Conservation (phyloP, 2,329 filamentous ascomycete genomes). For the Balansia obtecta region DNA sequence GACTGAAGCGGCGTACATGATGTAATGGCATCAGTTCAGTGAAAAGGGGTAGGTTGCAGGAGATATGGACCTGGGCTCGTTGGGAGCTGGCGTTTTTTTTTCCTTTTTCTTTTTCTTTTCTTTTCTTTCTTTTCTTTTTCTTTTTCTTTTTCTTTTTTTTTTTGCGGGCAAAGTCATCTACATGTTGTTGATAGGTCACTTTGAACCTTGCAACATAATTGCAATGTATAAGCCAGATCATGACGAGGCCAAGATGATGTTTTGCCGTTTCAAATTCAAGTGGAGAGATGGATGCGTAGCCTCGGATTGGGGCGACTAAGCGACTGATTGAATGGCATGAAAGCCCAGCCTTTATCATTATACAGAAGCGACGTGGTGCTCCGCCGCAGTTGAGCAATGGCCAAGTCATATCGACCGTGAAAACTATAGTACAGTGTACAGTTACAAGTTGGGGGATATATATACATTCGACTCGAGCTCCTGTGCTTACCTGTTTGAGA, state of each 20-base stretch:
- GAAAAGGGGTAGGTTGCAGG: background rate
- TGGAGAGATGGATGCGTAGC: background rate
- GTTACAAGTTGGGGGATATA: background rate
- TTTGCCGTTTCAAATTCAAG: too few species aligned
- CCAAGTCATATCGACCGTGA: background rate
- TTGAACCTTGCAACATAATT: background rate
- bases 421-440: background rate
- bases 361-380: too few species aligned
- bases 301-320: too few species aligned
- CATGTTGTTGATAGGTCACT: background rate
- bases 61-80: too few species aligned
- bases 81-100: too few species aligned
- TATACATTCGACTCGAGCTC: background rate
- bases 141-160: too few species aligned
- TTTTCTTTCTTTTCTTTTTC: too few species aligned
- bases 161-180: background rate
- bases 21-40: background rate
- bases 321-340: background rate
- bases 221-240: background rate
- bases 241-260: background rate
- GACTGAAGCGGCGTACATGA: background rate
- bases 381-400: too few species aligned
- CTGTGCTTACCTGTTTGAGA: background rate
- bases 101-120: too few species aligned
- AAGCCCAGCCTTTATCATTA: background rate